phyloP scores from a whole-genome alignment of 257 asterid genomes.

The Petunia axillaris region DNA sequence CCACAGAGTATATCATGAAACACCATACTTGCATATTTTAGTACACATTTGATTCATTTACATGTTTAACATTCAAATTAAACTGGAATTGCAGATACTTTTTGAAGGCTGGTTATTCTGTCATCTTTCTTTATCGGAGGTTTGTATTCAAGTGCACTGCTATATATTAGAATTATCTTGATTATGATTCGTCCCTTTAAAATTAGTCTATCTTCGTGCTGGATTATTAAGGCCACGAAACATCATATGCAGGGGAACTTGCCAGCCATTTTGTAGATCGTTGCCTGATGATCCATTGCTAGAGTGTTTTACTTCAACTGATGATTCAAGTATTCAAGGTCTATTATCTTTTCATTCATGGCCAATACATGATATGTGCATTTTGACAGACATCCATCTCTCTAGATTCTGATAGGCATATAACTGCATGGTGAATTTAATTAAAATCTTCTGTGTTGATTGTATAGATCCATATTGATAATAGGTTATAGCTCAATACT shows the following conservation, averaged over 20 bases:
- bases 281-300: conserved; percentile 96
- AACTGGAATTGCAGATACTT: conserved; percentile 63
- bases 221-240: neutral
- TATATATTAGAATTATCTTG: neutral
- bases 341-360: conserved; percentile 27
- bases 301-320: conserved; percentile 64
- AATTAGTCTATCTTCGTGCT: neutral
- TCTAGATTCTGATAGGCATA: neutral
- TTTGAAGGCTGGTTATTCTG: conserved; percentile 87
- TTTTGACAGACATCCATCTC: neutral
- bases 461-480: neutral
- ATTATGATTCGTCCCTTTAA: neutral
- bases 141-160: conserved; percentile 36
- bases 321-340: conserved; percentile 69
- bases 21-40: neutral
- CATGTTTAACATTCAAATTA: neutral
- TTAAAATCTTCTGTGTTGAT: neutral
- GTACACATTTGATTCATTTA: neutral
- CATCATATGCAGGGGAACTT: conserved; percentile 69
- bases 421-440: neutral
- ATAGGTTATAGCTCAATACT: neutral
- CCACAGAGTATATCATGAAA: conserved; percentile 74
- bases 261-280: conserved; percentile 80
- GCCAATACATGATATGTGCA: neutral
- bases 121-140: conserved; percentile 88